Evolutionary conservation across 768 basidiomycete species (phyloP), one percentile per base, ranked within the genome.

Genomic region (Leccinum longicurvipes): DNA sequence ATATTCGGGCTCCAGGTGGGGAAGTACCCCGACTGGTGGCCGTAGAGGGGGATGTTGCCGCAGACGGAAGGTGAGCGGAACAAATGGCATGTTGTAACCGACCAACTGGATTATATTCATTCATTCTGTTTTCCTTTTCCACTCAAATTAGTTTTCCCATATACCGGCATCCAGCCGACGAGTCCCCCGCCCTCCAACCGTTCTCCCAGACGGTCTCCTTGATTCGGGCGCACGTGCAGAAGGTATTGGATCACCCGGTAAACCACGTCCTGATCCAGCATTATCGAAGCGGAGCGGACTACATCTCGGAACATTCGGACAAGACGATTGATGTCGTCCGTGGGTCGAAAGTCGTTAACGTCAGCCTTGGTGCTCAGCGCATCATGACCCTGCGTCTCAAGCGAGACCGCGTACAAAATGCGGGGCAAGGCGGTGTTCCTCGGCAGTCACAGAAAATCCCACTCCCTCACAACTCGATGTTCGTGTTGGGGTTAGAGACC

Each of bases 241-340:
- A 74, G 52, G 77, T 77, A 7, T 68, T 85, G 11, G 62, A 74
- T 24, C 88, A 89, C 54, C 85, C 84, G 1, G 82, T 92, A 6
- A 93, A 93, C 64, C 90, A 93, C 62, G 90, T 89, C 47, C 79
- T 93, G 28, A 89, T 92, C 49, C 91, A 92, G 64, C 79, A 82
- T 66, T 92, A 92, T 66, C 87, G 90, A 54, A 79, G 78, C 12
- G 91, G 90, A 6, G 82, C 80, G 27, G 91, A 92, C 70, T 88
- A 86, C 70, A 92, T 92, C 59, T 91, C 89, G 0, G 89, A 91
- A 62, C 90, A 93, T 68, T 88, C 87, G 0, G 90, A 93, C 70
- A 93, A 93, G 73, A 93, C 90, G 6, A 80, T 92, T 61, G 91
- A 93, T 67, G 81, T 93, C 60, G 82, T 86, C 4, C 81, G 78